Evolutionary conservation across 2,329 filamentous ascomycete genomes (phyloP), one percentile per base, ranked within the genome.

Genomic region (Trichothecium sympodiale): DNA sequence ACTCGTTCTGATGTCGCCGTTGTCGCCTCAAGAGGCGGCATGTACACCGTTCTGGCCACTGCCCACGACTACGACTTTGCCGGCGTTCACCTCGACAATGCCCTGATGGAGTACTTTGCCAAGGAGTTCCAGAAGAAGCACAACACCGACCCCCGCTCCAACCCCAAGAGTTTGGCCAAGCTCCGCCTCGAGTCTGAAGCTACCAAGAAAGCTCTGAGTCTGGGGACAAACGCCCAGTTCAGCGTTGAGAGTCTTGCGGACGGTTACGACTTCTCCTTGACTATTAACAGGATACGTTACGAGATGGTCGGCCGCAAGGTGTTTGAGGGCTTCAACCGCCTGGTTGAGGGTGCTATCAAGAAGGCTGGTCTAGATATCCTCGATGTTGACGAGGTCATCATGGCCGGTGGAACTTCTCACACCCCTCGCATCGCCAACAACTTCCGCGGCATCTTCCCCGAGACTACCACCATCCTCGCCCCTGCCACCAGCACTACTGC

Each of bases 41-140:
- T 96, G 69, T 96, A 96, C 72, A 95, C 86, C 41, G 79, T 95
- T 50, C 72, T 98, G 39, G 87, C 91, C 15, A 94, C 89, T 10
- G 77, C 82, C 20, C 91, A 96, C 66, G 91, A 98, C 68, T 95
- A 94, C 63, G 88, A 96, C 54, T 83, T 89, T 47, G 80, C 84
- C 38, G 91, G 91, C 53, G 71, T 77, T 26, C 79, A 87, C 46
- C 71, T 98, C 38, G 91, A 98, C 66, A 75, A 91, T 57, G 82
- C 89, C 34, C 72, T 98, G 40, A 83, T 94, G 57, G 89, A 98
- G 57, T 81, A 95, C 69, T 95, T 96, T 50, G 83, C 89, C 49
- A 98, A 98, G 72, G 91, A 98, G 63, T 98, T 98, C 65, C 74
- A 91, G 54, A 96, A 98, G 76, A 94, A 94, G 73, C 77, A 96